A percentile compares a stretch with the other conserved stretches of the same genome.
Evolutionary conservation across 257 asterid species (phyloP).

Genomic region (Solanum appendiculatum): DNA sequence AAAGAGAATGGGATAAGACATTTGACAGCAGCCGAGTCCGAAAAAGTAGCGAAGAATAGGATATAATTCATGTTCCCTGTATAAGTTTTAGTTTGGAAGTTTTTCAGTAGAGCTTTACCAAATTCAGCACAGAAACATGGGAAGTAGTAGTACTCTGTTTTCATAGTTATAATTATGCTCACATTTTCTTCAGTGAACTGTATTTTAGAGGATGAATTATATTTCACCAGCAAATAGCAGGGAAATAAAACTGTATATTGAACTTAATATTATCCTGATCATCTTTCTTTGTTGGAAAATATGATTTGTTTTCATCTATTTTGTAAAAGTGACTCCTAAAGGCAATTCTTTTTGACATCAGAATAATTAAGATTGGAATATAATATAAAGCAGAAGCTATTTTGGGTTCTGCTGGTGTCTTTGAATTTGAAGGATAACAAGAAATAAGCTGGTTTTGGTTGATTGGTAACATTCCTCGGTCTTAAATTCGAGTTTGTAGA

Average conservation of each 20-base stretch:
- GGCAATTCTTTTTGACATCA: neutral
- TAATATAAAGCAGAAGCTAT: neutral
- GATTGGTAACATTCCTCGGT: neutral
- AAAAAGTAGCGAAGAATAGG: conserved; percentile 62
- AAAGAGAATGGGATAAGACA: conserved; percentile 71
- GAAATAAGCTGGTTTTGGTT: neutral
- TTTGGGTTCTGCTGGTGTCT: neutral
- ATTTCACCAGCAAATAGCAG: neutral
- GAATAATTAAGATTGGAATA: neutral
- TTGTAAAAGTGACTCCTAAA: neutral
- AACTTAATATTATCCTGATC: neutral
- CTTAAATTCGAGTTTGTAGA: neutral
- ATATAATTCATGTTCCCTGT: conserved; percentile 9
- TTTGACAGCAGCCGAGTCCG: conserved; percentile 45
- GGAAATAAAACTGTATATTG: neutral
- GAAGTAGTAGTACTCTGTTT: neutral
- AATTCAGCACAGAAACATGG: neutral
- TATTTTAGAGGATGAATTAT: neutral
- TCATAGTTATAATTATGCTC: neutral
- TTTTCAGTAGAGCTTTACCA: neutral
- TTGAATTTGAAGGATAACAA: neutral
- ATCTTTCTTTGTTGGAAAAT: neutral
- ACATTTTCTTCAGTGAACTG: neutral
- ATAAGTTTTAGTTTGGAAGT: neutral
- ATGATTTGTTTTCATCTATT: neutral